Evolutionary conservation across 2,329 filamentous ascomycete genomes (phyloP).

Genomic region (Ophiostoma triangulosporum): DNA sequence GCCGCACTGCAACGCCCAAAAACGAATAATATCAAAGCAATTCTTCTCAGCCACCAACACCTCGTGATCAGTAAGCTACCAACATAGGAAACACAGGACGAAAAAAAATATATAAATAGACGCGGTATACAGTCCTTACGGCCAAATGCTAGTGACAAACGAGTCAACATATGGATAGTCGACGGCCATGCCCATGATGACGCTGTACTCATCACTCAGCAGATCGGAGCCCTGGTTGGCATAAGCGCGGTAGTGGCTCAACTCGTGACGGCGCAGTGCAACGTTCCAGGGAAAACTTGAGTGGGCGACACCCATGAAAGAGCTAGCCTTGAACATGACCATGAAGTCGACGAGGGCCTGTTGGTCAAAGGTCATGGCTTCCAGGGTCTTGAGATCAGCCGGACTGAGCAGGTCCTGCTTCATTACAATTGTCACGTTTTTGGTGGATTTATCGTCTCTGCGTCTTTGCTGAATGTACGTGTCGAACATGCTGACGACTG

Average conservation of each 20-base stretch:
- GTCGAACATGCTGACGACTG: constrained; percentile 18
- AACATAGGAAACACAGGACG: not conserved
- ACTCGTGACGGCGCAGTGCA: constrained; percentile 21
- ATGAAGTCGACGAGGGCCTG: constrained; percentile 22
- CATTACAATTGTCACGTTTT: constrained; percentile 19
- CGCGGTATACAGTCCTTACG: constrained; percentile 8
- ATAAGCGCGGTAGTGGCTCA: constrained; percentile 17
- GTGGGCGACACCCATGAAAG: constrained; percentile 22
- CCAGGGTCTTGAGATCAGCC: constrained; percentile 12
- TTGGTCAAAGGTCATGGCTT: constrained; percentile 21
- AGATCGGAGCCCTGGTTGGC: constrained; percentile 21
- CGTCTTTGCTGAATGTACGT: constrained; percentile 10
- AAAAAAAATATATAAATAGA: not conserved
- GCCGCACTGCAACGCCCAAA: no score
- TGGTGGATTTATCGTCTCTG: not conserved
- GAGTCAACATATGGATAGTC: constrained; percentile 21
- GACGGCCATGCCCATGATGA: constrained; percentile 20
- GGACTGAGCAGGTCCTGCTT: constrained; percentile 19
- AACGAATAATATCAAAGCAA: no score
- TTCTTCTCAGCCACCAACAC: no score
- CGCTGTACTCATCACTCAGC: constrained; percentile 20
- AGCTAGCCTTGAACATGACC: constrained; percentile 21
- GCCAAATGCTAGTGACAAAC: constrained; percentile 20
- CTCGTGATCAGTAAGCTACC: no score
- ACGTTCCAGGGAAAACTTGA: constrained; percentile 23